These are phyloP conservation scores for Vanilla planifolia DNA, from an alignment of 106 monocot species.

Conservation along the genomic window DNA sequence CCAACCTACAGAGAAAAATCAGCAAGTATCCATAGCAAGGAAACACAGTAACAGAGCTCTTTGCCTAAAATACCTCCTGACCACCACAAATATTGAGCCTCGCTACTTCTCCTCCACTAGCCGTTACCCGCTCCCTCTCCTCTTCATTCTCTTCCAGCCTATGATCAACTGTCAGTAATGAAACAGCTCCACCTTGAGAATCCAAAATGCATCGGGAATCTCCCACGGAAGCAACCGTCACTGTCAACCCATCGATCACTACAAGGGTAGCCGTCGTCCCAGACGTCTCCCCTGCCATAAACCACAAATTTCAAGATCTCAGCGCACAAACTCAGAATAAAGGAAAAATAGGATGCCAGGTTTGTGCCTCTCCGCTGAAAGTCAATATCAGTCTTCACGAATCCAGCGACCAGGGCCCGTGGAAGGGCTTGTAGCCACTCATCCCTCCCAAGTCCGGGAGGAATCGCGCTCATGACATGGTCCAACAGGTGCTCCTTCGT, in stretches of 20 bases:
- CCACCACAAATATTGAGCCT: constrained; percentile 83
- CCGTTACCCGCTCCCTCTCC: constrained; percentile 88
- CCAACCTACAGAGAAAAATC: constrained; percentile 47
- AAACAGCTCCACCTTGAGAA: constrained; percentile 57
- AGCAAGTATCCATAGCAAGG: no score
- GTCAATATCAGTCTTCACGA: constrained; percentile 93
- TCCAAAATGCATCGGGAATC: constrained; percentile 96
- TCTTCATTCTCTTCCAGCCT: constrained; percentile 92
- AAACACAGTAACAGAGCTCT: background rate
- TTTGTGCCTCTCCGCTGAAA: constrained; percentile 78
- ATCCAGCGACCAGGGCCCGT: constrained; percentile 77
- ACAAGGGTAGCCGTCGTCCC: constrained; percentile 91
- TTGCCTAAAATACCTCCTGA: constrained; percentile 47
- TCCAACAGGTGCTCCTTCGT: constrained; percentile 81
- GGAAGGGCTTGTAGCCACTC: constrained; percentile 90
- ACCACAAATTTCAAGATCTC: constrained; percentile 11
- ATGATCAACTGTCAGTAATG: constrained; percentile 87
- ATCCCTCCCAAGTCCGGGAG: constrained; percentile 41
- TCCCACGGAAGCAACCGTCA: constrained; percentile 93
- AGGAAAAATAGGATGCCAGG: background rate
- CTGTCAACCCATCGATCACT: constrained; percentile 81
- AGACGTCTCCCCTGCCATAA: constrained; percentile 58
- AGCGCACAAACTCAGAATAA: background rate
- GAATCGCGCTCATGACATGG: constrained; percentile 76
- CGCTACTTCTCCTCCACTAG: constrained; percentile 96